These are phyloP conservation scores for Macrophomina phaseolina DNA, from an alignment of 2,329 filamentous ascomycete genomes.

Conservation along the genomic window DNA sequence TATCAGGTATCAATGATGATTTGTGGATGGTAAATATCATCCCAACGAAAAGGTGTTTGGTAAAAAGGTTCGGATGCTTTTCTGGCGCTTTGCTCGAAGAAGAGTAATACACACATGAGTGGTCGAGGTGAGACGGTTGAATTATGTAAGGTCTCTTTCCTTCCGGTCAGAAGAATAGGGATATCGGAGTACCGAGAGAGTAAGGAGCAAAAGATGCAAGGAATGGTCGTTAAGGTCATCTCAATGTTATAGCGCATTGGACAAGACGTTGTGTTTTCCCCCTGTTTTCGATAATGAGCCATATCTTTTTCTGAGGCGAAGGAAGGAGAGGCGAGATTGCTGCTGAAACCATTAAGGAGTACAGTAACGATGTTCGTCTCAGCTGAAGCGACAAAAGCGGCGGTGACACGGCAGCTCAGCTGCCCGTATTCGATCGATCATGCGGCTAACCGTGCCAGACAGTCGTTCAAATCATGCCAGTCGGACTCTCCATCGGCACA, in stretches of 20 bases:
- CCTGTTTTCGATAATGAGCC: not conserved
- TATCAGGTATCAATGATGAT: conserved; percentile 25
- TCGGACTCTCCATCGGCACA: conserved; percentile 38
- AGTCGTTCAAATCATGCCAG: conserved; percentile 37
- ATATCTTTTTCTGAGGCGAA: not conserved
- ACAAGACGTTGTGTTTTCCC: not conserved
- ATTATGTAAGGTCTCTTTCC: conserved; percentile 17
- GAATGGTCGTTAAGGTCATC: conserved; percentile 23
- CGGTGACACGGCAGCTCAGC: conserved; percentile 14
- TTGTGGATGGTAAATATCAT: not conserved
- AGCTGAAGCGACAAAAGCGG: not conserved
- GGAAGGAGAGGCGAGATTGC: conserved; percentile 1
- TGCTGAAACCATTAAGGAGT: conserved; percentile 11
- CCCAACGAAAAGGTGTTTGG: not conserved
- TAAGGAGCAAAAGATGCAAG: conserved; percentile 6
- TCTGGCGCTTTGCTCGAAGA: not conserved
- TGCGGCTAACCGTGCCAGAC: not conserved
- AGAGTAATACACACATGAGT: not conserved
- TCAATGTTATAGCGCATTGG: conserved; percentile 4
- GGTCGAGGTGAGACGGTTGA: not conserved
- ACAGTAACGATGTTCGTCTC: not conserved
- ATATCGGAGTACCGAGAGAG: conserved; percentile 12
- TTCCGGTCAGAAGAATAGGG: not conserved
- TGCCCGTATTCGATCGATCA: not conserved
- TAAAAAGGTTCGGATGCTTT: not conserved